These are phyloP conservation scores for Ustilago shanxiensis DNA, from an alignment of 1,284 basidiomycete genomes.

Conservation along the genomic window DNA sequence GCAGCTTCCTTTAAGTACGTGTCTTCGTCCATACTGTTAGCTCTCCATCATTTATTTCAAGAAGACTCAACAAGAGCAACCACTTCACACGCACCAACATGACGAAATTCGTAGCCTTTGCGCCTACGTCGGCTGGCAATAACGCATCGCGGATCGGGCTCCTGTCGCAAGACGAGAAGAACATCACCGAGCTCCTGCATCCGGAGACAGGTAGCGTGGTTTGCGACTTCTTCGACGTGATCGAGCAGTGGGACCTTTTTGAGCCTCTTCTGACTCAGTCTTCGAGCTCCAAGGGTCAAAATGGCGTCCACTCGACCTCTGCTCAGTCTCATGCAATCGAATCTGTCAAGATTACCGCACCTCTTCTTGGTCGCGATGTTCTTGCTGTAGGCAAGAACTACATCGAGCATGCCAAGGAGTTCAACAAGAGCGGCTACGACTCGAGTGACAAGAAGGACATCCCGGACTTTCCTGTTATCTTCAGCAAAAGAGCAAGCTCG, in stretches of 20 bases:
- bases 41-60: no score
- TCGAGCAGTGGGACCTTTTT: conserved; percentile 10
- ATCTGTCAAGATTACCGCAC: conserved; percentile 1
- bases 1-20: no score
- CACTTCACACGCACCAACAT: no score
- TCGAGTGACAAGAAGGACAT: conserved; percentile 14
- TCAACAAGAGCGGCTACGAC: conserved; percentile 17
- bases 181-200: neutral
- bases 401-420: conserved; percentile 14
- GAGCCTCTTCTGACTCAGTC: no score
- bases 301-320: neutral
- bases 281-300: neutral
- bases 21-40: no score
- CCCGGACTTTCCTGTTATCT: conserved; percentile 15
- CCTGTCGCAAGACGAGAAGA: conserved; percentile 5
- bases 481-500: conserved; percentile 8
- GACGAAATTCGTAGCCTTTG: no score
- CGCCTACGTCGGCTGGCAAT: no score
- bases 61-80: no score
- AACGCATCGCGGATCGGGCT: neutral
- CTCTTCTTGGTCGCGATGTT: conserved; percentile 11
- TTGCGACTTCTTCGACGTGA: conserved; percentile 11
- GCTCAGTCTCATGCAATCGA: neutral
- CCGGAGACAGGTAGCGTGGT: neutral
- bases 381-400: conserved; percentile 16